A percentile compares a stretch with the other conserved stretches of the same genome.
phyloP scores from a whole-genome alignment of 345 rosid species.

The Moricandia moricandioides region DNA sequence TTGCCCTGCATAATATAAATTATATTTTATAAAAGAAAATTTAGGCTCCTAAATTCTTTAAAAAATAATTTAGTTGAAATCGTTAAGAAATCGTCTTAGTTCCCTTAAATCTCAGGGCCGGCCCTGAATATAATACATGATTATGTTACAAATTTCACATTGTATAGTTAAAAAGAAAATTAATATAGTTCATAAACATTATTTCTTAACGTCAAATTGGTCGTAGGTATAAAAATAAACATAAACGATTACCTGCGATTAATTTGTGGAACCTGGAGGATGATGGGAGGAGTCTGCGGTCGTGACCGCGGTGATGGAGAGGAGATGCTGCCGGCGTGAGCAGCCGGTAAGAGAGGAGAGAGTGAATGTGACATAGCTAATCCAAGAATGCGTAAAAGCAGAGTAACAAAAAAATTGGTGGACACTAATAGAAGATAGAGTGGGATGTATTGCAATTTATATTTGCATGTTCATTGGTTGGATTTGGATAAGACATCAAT shows the following conservation, averaged over 20 bases:
- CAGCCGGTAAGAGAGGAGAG: constrained; percentile 35
- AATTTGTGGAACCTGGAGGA: constrained; percentile 24
- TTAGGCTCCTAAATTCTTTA: too few relatives aligned
- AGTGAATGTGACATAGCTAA: constrained; percentile 46
- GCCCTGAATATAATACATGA: not conserved
- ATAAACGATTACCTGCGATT: constrained; percentile 44
- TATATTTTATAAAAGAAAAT: too few relatives aligned
- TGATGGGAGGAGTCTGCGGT: constrained; percentile 21
- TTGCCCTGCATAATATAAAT: not conserved
- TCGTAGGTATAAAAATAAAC: not conserved
- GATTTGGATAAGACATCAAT: constrained; percentile 44
- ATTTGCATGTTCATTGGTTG: constrained; percentile 45
- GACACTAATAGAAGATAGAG: constrained; percentile 29
- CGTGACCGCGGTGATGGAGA: constrained; percentile 35
- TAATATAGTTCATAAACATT: not conserved
- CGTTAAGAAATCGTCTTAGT: too few relatives aligned
- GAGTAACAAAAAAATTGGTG: constrained; percentile 10
- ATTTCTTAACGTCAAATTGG: not conserved
- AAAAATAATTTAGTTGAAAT: too few relatives aligned
- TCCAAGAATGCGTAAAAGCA: constrained; percentile 12
- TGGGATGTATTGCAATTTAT: constrained; percentile 33
- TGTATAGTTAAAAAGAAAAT: not conserved
- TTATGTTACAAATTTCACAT: not conserved
- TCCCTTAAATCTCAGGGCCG: too few relatives aligned
- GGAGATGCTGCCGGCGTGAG: constrained; percentile 22